A percentile compares a stretch with the other conserved stretches of the same genome.
Conservation (phyloP, 805 yeast genomes). For the Metschnikowia vanudenii region DNA sequence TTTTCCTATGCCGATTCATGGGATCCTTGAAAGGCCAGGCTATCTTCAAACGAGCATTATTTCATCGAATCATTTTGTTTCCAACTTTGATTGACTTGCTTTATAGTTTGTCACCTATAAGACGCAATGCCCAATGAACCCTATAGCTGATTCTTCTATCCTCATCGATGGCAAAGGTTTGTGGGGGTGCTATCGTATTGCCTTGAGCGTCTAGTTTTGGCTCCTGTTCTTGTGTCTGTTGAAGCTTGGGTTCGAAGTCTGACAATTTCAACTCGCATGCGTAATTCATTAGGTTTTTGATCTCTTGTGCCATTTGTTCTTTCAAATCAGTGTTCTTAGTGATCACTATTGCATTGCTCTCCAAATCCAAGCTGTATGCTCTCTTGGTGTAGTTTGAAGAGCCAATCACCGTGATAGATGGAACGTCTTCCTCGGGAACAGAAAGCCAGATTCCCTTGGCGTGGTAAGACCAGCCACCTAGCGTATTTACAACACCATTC, state of each 20-base stretch:
- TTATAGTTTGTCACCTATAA: conserved; percentile 14
- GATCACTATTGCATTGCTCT: conserved; percentile 77
- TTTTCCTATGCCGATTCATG: too few species aligned
- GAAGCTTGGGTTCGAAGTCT: conserved; percentile 51
- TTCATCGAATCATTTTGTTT: neutral
- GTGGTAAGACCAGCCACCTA: conserved; percentile 94
- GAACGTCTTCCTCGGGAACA: conserved; percentile 53
- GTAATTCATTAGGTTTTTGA: conserved; percentile 54
- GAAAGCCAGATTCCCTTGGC: conserved; percentile 94
- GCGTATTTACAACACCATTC: conserved; percentile 76
- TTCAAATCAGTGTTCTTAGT: conserved; percentile 67
- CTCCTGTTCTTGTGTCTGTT: conserved; percentile 12
- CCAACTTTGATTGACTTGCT: neutral
- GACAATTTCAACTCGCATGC: conserved; percentile 52
- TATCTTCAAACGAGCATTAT: neutral
- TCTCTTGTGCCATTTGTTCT: conserved; percentile 56
- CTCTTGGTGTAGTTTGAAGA: conserved; percentile 92
- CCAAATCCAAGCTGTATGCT: conserved; percentile 84
- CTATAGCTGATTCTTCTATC: conserved; percentile 62
- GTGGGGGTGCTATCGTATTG: conserved; percentile 17
- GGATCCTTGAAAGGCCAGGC: too few species aligned
- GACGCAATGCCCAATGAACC: conserved; percentile 60
- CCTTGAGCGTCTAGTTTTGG: conserved; percentile 19
- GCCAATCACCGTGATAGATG: conserved; percentile 80
- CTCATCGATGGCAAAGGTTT: conserved; percentile 40